These are phyloP conservation scores for Lodderomyces elongisporus DNA, from an alignment of 1,139 yeast species.

Conservation along the genomic window DNA sequence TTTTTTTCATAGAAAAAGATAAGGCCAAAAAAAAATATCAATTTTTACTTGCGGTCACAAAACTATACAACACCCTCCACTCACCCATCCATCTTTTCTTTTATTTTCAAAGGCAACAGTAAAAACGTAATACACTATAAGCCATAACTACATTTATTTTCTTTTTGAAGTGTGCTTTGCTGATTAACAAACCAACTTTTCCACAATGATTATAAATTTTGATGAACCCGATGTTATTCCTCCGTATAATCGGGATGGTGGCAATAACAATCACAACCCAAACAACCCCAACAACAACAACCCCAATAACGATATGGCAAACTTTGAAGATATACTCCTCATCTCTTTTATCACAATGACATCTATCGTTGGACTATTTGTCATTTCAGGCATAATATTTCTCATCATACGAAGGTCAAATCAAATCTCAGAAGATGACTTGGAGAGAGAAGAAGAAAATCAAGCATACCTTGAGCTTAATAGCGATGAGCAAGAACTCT, in stretches of 20 bases:
- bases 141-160: no score
- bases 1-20: no score
- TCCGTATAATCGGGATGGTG: constrained; percentile 4
- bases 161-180: no score
- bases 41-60: no score
- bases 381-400: constrained; percentile 12
- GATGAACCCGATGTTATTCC: constrained; percentile 6
- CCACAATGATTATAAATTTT: constrained; percentile 1
- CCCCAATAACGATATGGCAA: neutral
- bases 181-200: no score
- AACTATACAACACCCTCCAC: no score
- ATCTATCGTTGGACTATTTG: constrained; percentile 11
- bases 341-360: constrained; percentile 12
- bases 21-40: no score
- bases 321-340: constrained; percentile 8
- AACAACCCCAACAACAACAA: no score
- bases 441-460: constrained; percentile 57
- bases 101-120: no score
- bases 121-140: no score
- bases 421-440: constrained; percentile 42
- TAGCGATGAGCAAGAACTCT: constrained; percentile 76
- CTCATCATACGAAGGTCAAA: constrained; percentile 12
- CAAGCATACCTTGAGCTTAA: constrained; percentile 55
- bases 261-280: neutral
- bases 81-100: no score